Conservation (phyloP, 495 filamentous ascomycete species). For the Chlorociboria aeruginascens region DNA sequence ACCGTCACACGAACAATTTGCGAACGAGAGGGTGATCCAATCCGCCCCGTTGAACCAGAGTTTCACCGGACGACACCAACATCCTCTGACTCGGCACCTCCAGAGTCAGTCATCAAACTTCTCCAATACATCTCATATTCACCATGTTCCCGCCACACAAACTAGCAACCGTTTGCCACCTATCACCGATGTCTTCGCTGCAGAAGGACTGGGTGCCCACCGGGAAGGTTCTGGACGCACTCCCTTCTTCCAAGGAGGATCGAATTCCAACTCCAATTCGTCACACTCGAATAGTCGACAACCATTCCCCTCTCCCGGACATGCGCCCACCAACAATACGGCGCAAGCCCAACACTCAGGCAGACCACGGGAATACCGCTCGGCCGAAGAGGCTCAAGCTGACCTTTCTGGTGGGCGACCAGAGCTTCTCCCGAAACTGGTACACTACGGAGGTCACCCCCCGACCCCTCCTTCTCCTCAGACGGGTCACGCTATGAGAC, state of each 20-base stretch:
- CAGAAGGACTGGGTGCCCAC: conserved; percentile 59
- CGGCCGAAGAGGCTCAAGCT: conserved; percentile 87
- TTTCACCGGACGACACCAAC: conserved; percentile 82
- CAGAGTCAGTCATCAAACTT: conserved; percentile 78
- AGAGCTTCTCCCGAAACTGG: conserved; percentile 80
- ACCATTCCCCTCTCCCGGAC: conserved; percentile 68
- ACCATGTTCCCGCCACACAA: conserved; percentile 78
- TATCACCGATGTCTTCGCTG: conserved; percentile 86
- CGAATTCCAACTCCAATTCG: conserved; percentile 42
- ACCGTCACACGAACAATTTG: conserved; percentile 89
- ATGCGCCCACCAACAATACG: conserved; percentile 22
- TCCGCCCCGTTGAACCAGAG: conserved; percentile 92
- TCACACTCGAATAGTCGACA: conserved; percentile 56
- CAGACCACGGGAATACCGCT: conserved; percentile 79
- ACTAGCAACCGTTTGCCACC: conserved; percentile 90
- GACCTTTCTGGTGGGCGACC: conserved; percentile 83
- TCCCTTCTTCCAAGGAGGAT: conserved; percentile 17
- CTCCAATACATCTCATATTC: conserved; percentile 79
- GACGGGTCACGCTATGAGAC: conserved; percentile 16
- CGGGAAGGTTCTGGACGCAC: conserved; percentile 23
- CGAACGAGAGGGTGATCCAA: conserved; percentile 91
- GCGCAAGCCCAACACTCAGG: conserved; percentile 34
- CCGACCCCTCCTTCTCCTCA: conserved; percentile 87
- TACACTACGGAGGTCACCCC: conserved; percentile 88
- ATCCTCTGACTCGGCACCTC: conserved; percentile 70